Evolutionary conservation across 192 early-diverging fungal species (phyloP).

Genomic region (Linnemannia hyalina): DNA sequence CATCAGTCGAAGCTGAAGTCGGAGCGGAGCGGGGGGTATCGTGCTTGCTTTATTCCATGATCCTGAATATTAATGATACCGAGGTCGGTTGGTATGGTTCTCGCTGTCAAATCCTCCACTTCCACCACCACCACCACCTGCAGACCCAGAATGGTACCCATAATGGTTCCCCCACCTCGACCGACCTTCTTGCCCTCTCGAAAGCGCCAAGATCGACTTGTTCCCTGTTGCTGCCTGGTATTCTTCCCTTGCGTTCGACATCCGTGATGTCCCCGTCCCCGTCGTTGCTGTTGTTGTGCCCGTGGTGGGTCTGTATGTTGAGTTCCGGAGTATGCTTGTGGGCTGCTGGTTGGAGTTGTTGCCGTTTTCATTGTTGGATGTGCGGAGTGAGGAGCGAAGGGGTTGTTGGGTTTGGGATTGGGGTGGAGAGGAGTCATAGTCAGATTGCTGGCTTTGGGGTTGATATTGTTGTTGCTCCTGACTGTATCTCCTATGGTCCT

Average conservation of each 20-base stretch:
- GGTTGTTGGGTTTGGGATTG: not conserved
- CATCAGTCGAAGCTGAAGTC: no score
- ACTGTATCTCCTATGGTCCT: slow-evolving; percentile 11
- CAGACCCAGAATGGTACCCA: not conserved
- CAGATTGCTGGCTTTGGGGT: not conserved
- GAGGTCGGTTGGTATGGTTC: slow-evolving; percentile 27
- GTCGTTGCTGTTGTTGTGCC: not conserved
- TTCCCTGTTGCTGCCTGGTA: slow-evolving; percentile 28
- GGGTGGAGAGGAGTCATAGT: not conserved
- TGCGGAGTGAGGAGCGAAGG: slow-evolving; percentile 1
- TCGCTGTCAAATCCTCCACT: not conserved
- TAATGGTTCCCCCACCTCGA: slow-evolving; percentile 22
- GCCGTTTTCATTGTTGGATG: not conserved
- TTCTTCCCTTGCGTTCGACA: slow-evolving; percentile 41
- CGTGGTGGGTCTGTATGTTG: slow-evolving; percentile 13
- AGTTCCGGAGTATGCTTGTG: slow-evolving; percentile 3
- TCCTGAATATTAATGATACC: slow-evolving; percentile 13
- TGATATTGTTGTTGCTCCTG: slow-evolving; percentile 12
- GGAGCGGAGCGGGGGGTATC: no score
- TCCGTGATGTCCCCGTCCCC: not conserved
- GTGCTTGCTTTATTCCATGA: no score
- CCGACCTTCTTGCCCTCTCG: slow-evolving; percentile 12
- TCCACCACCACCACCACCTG: not conserved
- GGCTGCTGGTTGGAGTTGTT: no score
- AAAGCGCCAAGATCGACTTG: slow-evolving; percentile 25